These are phyloP conservation scores for Aspergillus sp. DNA, from an alignment of 2,329 filamentous ascomycete species.

Conservation along the genomic window DNA sequence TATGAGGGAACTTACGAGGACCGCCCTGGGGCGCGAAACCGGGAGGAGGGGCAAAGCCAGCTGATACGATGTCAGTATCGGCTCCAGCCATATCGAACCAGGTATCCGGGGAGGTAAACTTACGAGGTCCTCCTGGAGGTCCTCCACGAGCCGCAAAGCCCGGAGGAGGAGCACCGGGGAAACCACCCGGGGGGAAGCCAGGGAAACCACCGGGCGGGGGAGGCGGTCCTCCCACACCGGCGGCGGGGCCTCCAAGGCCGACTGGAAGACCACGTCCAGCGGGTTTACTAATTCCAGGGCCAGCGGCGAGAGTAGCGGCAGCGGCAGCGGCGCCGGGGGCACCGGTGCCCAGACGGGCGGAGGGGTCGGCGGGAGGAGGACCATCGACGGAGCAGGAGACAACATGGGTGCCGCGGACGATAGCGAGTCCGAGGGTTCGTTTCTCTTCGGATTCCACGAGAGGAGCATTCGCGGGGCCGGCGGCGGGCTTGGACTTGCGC, in stretches of 20 bases:
- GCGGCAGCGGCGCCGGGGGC: conserved; percentile 59
- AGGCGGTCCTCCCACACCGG: conserved; percentile 77
- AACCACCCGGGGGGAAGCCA: conserved; percentile 52
- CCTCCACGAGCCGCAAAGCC: conserved; percentile 54
- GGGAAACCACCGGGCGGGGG: conserved; percentile 61
- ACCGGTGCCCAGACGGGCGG: conserved; percentile 78
- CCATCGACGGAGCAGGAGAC: conserved; percentile 95
- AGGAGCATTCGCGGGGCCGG: conserved; percentile 59
- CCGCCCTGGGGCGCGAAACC: conserved; percentile 46
- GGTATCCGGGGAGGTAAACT: conserved; percentile 27
- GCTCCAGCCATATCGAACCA: neutral
- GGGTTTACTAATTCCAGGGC: conserved; percentile 86
- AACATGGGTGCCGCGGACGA: conserved; percentile 90
- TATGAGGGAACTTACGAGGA: conserved; percentile 45
- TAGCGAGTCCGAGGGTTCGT: conserved; percentile 91
- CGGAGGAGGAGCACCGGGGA: conserved; percentile 52
- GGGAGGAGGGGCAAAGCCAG: conserved; percentile 48
- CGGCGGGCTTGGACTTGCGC: conserved; percentile 69
- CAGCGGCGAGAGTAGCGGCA: conserved; percentile 71
- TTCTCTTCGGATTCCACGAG: conserved; percentile 92
- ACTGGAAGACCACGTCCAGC: conserved; percentile 82
- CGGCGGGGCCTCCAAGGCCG: conserved; percentile 83
- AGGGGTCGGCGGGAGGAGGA: conserved; percentile 89
- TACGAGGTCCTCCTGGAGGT: conserved; percentile 51
- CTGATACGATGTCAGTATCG: conserved; percentile 23